Conservation (phyloP, 768 basidiomycete species). For the Coprinellus aureogranulatus region DNA sequence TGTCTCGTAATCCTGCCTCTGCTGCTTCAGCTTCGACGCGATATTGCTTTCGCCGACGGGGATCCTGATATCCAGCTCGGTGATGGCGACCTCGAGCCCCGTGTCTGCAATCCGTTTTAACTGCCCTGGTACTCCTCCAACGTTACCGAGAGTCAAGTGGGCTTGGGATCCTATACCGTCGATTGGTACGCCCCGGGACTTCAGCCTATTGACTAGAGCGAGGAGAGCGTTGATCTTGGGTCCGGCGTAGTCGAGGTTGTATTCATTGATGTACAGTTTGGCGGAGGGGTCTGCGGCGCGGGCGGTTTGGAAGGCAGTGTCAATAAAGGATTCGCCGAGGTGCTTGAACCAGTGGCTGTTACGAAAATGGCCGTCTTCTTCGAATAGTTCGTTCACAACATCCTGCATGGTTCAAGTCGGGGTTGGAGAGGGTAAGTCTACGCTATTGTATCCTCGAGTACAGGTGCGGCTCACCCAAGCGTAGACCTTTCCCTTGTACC, state of each 20-base stretch:
- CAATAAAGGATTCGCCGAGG: constrained; percentile 40
- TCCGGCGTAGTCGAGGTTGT: constrained; percentile 39
- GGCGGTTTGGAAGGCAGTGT: constrained; percentile 43
- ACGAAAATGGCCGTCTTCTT: constrained; percentile 40
- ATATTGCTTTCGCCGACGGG: constrained; percentile 46
- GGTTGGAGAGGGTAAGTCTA: no score
- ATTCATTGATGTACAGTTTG: constrained; percentile 45
- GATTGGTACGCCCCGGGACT: constrained; percentile 48
- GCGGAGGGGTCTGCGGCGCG: constrained; percentile 42
- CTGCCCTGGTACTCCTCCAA: constrained; percentile 49
- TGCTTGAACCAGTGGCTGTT: constrained; percentile 39
- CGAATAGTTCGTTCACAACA: constrained; percentile 35
- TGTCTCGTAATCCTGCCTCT: constrained; percentile 55
- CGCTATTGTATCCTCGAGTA: neutral
- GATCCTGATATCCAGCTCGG: constrained; percentile 67
- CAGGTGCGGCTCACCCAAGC: constrained; percentile 12
- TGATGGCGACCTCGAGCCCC: constrained; percentile 66
- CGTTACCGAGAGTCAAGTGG: constrained; percentile 58
- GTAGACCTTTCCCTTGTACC: constrained; percentile 37
- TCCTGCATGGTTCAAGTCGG: constrained; percentile 10
- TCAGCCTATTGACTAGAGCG: constrained; percentile 48
- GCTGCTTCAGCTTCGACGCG: constrained; percentile 39
- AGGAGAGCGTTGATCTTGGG: constrained; percentile 18
- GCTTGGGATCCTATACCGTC: constrained; percentile 62
- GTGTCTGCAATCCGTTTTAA: constrained; percentile 54